These are phyloP conservation scores for Yamadazyma siamensis DNA, from an alignment of 1,139 yeast genomes.

Conservation along the genomic window DNA sequence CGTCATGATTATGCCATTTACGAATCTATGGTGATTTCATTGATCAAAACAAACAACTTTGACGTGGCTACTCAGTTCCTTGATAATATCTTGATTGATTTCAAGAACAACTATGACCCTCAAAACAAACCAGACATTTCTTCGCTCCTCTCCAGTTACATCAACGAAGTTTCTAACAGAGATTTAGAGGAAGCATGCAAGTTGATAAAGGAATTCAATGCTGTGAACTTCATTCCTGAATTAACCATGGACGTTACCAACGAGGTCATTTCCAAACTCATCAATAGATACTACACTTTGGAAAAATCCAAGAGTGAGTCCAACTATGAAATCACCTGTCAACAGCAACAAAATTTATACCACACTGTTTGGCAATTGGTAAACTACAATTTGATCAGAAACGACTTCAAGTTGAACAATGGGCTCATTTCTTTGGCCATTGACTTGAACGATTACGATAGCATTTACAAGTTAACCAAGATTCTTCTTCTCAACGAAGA, in stretches of 20 bases:
- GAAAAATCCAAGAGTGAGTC: constrained; percentile 10
- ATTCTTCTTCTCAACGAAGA: constrained; percentile 34
- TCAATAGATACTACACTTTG: constrained; percentile 18
- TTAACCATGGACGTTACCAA: constrained; percentile 29
- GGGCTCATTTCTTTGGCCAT: constrained; percentile 29
- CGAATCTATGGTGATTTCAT: constrained; percentile 46
- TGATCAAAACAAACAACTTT: constrained; percentile 48
- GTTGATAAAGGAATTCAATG: constrained; percentile 28
- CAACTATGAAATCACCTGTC: constrained; percentile 2
- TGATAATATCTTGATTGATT: constrained; percentile 41
- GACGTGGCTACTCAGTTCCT: constrained; percentile 53
- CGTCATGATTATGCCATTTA: constrained; percentile 46
- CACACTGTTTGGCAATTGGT: constrained; percentile 31
- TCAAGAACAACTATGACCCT: constrained; percentile 17
- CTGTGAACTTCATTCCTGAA: constrained; percentile 37
- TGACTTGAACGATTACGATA: constrained; percentile 35
- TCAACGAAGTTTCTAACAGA: constrained; percentile 22
- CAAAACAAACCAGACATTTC: constrained; percentile 25
- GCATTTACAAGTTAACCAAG: constrained; percentile 36
- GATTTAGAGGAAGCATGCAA: constrained; percentile 23
- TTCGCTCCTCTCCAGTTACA: constrained; percentile 28
- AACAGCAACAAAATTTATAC: constrained; percentile 11
- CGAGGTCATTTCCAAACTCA: constrained; percentile 26
- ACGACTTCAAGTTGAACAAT: constrained; percentile 31
- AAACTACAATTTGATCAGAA: constrained; percentile 34